Evolutionary conservation across 805 yeast genomes (phyloP).

Genomic region (Saturnispora saitoi): DNA sequence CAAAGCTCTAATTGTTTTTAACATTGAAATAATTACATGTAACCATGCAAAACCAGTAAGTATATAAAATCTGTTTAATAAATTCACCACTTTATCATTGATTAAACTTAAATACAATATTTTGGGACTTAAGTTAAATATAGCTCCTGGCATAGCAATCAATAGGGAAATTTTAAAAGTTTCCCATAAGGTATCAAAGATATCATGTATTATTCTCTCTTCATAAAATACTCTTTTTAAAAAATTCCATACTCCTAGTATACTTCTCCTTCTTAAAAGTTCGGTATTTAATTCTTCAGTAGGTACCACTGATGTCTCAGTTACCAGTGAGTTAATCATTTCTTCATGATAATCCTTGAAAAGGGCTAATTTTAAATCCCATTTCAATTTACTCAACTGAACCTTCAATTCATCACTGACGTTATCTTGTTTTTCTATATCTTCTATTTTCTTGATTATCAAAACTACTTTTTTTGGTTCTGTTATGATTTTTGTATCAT

Average conservation of each 20-base stretch:
- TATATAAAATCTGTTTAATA: not conserved
- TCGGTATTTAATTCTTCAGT: not conserved
- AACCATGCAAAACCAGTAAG: not conserved
- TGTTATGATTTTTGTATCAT: not conserved
- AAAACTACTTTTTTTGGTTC: not conserved
- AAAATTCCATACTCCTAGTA: not conserved
- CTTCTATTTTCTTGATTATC: not conserved
- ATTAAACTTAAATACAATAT: not conserved
- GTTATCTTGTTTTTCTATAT: not conserved
- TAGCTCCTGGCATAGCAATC: not conserved
- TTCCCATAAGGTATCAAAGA: not conserved
- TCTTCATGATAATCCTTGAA: conserved; percentile 4
- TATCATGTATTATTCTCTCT: not conserved
- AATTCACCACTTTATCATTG: not conserved
- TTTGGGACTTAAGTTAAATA: not conserved
- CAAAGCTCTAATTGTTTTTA: not conserved
- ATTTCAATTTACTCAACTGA: not conserved
- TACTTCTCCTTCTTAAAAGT: no score
- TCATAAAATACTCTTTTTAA: not conserved
- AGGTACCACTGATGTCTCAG: not conserved
- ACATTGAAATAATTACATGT: not conserved
- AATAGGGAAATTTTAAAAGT: not conserved
- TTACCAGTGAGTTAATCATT: not conserved
- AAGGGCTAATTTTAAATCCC: conserved; percentile 1
- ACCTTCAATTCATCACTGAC: not conserved